Evolutionary conservation across 139 green algal genomes (phyloP).

Genomic region (Axilococcus clingmanii): DNA sequence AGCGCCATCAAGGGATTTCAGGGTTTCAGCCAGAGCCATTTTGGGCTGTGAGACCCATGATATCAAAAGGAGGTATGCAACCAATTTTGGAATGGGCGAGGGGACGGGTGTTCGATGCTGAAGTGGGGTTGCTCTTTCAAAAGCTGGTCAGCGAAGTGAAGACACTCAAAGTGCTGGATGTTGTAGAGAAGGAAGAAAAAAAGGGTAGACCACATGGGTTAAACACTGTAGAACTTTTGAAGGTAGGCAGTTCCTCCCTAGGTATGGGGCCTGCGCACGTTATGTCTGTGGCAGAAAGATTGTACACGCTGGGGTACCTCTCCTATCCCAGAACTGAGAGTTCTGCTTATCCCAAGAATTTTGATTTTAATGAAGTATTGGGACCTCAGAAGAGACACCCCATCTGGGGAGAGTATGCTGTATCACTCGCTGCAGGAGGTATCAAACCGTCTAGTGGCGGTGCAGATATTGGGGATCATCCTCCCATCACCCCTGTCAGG

Average conservation of each 20-base stretch:
- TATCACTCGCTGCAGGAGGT: conserved; percentile 37
- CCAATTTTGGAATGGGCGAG: conserved; percentile 56
- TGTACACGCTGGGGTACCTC: conserved; percentile 79
- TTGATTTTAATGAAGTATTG: conserved; percentile 62
- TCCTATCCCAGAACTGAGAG: conserved; percentile 84
- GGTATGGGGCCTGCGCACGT: conserved; percentile 66
- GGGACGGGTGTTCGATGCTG: conserved; percentile 64
- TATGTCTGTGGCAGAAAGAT: conserved; percentile 74
- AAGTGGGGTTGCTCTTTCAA: conserved; percentile 27
- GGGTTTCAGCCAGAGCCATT: conserved; percentile 68
- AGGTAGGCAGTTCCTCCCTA: conserved; percentile 52
- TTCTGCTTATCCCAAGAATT: conserved; percentile 72
- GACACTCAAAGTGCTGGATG: conserved; percentile 31
- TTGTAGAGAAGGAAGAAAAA: conserved; percentile 50
- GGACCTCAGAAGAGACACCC: conserved; percentile 48
- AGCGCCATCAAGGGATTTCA: conserved; percentile 57
- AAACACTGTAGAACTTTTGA: conserved; percentile 88
- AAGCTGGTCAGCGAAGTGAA: conserved; percentile 17
- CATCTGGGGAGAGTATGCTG: conserved; percentile 69
- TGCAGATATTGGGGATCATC: conserved; percentile 74
- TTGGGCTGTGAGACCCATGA: conserved; percentile 47
- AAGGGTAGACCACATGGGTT: conserved; percentile 51
- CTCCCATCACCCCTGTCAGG: conserved; percentile 79
- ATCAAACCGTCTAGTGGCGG: conserved; percentile 40
- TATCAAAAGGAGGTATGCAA: conserved; percentile 25